A percentile compares a stretch with the other conserved stretches of the same genome.
phyloP scores from a whole-genome alignment of 306 rosid species.

The Quercus rubra region DNA sequence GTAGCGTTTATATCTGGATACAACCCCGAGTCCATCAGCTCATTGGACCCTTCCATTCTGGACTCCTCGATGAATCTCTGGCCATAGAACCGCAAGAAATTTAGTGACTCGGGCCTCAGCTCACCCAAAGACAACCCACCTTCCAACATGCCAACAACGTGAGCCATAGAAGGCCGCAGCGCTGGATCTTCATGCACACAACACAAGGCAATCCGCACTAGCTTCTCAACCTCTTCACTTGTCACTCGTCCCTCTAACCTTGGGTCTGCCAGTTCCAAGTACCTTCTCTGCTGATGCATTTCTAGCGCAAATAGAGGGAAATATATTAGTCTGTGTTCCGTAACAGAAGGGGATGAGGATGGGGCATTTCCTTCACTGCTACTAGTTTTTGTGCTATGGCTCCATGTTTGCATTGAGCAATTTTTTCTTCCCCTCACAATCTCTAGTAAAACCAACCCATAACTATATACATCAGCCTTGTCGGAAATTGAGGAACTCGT shows the following conservation, averaged over 20 bases:
- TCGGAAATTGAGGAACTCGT: conserved; percentile 80
- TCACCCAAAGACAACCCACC: conserved; percentile 57
- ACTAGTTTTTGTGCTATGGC: conserved; percentile 55
- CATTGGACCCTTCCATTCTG: conserved; percentile 23
- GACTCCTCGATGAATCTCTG: conserved; percentile 70
- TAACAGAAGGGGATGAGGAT: conserved; percentile 53
- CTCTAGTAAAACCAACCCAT: conserved; percentile 88
- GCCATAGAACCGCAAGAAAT: conserved; percentile 76
- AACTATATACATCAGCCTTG: conserved; percentile 84
- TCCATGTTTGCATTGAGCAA: conserved; percentile 45
- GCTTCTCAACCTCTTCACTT: conserved; percentile 58
- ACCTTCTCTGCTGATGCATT: conserved; percentile 75
- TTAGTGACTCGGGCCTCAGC: conserved; percentile 67
- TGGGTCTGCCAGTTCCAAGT: conserved; percentile 71
- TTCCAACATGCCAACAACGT: conserved; percentile 78
- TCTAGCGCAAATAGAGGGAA: conserved; percentile 79
- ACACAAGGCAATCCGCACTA: conserved; percentile 72
- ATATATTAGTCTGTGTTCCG: conserved; percentile 45
- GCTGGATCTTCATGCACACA: conserved; percentile 91
- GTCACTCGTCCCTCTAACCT: conserved; percentile 70
- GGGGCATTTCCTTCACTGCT: conserved; percentile 32
- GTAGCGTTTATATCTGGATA: conserved; percentile 18
- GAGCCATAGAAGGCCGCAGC: conserved; percentile 68
- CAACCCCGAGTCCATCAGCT: conserved; percentile 15
- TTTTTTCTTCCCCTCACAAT: conserved; percentile 79